phyloP scores from a whole-genome alignment of 495 filamentous ascomycete genomes.

The Ascodesmis nigricans region DNA sequence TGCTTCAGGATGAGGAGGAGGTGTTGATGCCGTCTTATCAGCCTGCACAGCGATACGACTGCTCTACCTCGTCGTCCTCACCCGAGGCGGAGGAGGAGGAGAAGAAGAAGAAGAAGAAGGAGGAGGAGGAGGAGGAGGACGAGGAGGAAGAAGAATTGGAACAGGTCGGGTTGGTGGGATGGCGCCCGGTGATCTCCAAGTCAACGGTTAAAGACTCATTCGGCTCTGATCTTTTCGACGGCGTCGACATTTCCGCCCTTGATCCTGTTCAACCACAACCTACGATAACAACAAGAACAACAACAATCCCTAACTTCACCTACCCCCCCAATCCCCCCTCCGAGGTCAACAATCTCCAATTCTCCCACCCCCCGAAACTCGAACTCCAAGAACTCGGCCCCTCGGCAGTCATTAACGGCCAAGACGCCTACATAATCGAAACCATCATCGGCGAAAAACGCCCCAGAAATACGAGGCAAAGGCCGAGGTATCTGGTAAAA shows the following conservation, averaged over 20 bases:
- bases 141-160: constrained; percentile 1
- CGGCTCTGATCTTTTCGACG: neutral
- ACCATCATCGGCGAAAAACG: constrained; percentile 11
- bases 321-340: neutral
- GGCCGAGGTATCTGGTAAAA: constrained; percentile 10
- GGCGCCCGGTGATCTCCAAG: neutral
- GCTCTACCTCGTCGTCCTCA: neutral
- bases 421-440: constrained; percentile 8
- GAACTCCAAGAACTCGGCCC: constrained; percentile 1
- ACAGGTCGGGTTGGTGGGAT: constrained; percentile 2
- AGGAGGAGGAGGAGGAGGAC: neutral
- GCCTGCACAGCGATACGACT: neutral
- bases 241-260: neutral
- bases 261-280: neutral
- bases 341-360: neutral
- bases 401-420: constrained; percentile 9
- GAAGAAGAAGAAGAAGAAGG: neutral
- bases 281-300: neutral
- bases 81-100: neutral
- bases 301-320: neutral
- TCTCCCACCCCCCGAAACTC: neutral
- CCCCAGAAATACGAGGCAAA: constrained; percentile 5
- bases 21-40: too few relatives aligned
- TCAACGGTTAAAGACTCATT: neutral
- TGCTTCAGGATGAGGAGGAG: too few relatives aligned